phyloP scores from a whole-genome alignment of 169 alveolate genomes.

The Cryptosporidium andersoni region DNA sequence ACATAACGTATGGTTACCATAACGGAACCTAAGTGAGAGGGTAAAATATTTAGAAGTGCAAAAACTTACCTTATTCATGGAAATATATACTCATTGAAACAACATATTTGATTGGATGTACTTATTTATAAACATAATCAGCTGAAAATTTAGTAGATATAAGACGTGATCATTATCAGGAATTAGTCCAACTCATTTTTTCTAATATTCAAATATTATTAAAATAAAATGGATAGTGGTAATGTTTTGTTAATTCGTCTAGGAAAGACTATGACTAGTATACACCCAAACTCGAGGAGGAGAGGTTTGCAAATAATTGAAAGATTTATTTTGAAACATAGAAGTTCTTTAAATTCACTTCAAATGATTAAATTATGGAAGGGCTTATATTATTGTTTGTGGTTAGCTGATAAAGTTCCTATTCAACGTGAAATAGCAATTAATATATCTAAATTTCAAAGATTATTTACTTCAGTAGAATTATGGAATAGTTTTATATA shows the following conservation, averaged over 20 bases:
- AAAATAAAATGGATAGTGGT: conserved; percentile 2
- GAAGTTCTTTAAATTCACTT: conserved; percentile 11
- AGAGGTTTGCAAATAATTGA: conserved; percentile 42
- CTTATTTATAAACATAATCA: no score
- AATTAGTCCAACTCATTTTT: no score
- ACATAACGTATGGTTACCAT: no score
- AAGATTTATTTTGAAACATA: conserved; percentile 35
- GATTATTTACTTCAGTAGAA: conserved; percentile 8
- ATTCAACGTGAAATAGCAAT: conserved; percentile 67
- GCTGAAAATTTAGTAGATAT: no score
- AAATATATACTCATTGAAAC: no score
- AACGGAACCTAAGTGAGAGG: no score
- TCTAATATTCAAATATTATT: no score
- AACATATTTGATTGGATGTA: no score
- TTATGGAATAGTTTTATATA: conserved; percentile 8
- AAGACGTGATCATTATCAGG: no score
- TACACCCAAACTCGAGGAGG: conserved; percentile 25
- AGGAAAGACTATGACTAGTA: conserved; percentile 41
- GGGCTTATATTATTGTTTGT: conserved; percentile 58
- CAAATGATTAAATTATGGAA: conserved; percentile 63
- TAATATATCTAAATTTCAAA: conserved; percentile 29
- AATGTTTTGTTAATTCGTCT: conserved; percentile 33
- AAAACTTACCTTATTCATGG: no score
- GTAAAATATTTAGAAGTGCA: no score
- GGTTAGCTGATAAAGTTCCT: conserved; percentile 56